Evolutionary conservation across 1,139 yeast species (phyloP).

Genomic region (Pichia sp.): DNA sequence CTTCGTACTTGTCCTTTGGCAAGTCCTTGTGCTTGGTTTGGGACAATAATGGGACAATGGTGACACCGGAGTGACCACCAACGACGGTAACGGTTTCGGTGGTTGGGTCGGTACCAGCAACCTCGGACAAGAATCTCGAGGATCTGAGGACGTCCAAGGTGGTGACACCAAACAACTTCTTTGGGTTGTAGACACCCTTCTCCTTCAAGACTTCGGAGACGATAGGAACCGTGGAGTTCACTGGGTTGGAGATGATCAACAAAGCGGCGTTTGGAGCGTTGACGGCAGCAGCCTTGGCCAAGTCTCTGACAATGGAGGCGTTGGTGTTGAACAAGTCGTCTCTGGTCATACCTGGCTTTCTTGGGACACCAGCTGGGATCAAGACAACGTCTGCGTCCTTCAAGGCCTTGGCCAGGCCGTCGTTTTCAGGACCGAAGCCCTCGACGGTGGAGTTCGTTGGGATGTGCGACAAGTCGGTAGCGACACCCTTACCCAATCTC

Average conservation of each 20-base stretch:
- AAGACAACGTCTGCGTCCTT: conserved; percentile 81
- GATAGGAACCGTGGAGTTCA: conserved; percentile 97
- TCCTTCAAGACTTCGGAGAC: conserved; percentile 91
- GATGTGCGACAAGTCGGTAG: conserved; percentile 91
- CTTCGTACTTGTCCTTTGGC: conserved; percentile 55
- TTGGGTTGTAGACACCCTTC: conserved; percentile 85
- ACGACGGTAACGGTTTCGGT: conserved; percentile 76
- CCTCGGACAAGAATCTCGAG: conserved; percentile 81
- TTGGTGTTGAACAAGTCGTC: conserved; percentile 97
- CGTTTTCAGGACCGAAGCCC: conserved; percentile 83
- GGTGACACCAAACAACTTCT: conserved; percentile 93
- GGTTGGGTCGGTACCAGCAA: conserved; percentile 54
- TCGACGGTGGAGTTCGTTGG: conserved; percentile 82
- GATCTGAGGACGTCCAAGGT: conserved; percentile 94
- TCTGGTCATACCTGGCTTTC: conserved; percentile 99
- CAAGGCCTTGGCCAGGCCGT: conserved; percentile 74
- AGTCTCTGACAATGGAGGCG: conserved; percentile 90
- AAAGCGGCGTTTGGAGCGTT: conserved; percentile 84
- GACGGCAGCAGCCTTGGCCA: conserved; percentile 86
- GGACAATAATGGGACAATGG: conserved; percentile 92
- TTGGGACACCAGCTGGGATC: conserved; percentile 99
- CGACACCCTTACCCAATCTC: conserved; percentile 94
- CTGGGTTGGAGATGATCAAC: conserved; percentile 91
- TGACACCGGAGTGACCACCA: conserved; percentile 98
- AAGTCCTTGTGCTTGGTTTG: conserved; percentile 57